These are phyloP conservation scores for Stephanodiscus minutulus DNA, from an alignment of 108 stramenopile species.

Conservation along the genomic window DNA sequence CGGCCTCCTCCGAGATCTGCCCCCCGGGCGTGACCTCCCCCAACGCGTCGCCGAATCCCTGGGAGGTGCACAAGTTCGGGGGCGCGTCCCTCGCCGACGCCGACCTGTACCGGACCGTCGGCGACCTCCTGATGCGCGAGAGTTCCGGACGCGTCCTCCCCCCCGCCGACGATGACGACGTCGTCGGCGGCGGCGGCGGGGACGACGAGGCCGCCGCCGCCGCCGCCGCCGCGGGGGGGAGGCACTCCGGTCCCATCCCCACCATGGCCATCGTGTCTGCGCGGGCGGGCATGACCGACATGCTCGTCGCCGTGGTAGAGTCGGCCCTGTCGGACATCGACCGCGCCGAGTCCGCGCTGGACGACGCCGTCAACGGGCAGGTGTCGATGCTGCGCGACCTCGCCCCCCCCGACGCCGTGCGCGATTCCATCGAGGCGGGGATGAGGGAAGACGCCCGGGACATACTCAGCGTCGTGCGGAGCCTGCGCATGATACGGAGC, in stretches of 20 bases:
- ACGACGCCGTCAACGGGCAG: slow-evolving; percentile 50
- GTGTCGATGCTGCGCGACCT: slow-evolving; percentile 52
- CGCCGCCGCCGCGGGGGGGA: too few species aligned
- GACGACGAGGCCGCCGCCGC: not conserved
- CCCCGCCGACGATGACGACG: not conserved
- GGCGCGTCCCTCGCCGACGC: slow-evolving; percentile 68
- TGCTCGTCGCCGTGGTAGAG: slow-evolving; percentile 67
- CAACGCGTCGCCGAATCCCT: slow-evolving; percentile 29
- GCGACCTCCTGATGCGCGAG: slow-evolving; percentile 65
- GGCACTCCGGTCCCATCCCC: slow-evolving; percentile 54
- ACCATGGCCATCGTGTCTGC: slow-evolving; percentile 88
- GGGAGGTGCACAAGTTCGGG: slow-evolving; percentile 77
- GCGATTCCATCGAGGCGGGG: slow-evolving; percentile 45
- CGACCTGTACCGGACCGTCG: slow-evolving; percentile 64
- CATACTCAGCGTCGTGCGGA: slow-evolving; percentile 68
- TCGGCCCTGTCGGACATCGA: slow-evolving; percentile 61
- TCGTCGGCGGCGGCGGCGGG: not conserved
- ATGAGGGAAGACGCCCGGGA: slow-evolving; percentile 67
- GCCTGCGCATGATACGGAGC: slow-evolving; percentile 66
- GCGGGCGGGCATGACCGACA: slow-evolving; percentile 84
- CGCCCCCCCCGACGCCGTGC: slow-evolving; percentile 52
- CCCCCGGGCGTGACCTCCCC: slow-evolving; percentile 25
- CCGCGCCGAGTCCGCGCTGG: slow-evolving; percentile 42
- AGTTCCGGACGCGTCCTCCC: slow-evolving; percentile 26
- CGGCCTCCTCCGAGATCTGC: slow-evolving; percentile 9